phyloP scores from a whole-genome alignment of 1,139 yeast species.

The Meyerozyma carpophila region DNA sequence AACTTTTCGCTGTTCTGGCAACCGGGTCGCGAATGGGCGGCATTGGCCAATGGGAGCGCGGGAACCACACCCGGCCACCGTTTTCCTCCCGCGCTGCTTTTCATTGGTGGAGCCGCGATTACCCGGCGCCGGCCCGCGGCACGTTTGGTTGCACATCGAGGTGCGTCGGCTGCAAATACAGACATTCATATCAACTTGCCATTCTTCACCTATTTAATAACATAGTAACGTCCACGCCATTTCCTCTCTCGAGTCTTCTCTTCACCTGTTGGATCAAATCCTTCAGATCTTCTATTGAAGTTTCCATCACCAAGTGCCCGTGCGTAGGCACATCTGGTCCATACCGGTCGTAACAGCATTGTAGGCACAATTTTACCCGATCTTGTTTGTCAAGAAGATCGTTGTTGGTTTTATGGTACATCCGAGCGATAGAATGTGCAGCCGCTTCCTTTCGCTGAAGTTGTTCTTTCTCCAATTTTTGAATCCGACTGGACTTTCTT shows the following conservation, averaged over 20 bases:
- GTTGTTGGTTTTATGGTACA: constrained; percentile 5
- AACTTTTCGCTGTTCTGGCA: constrained; percentile 1
- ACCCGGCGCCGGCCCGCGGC: constrained; percentile 11
- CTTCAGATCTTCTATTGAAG: constrained; percentile 6
- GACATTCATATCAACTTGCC: not conserved
- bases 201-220: not conserved
- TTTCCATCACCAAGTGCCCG: constrained; percentile 1
- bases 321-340: constrained; percentile 4
- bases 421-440: constrained; percentile 4
- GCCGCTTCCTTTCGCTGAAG: constrained; percentile 13
- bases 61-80: constrained; percentile 6
- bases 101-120: constrained; percentile 13
- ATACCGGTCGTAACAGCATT: constrained; percentile 14
- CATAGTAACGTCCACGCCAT: not conserved
- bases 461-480: not conserved
- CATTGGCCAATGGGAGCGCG: constrained; percentile 15
- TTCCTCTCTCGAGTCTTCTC: not conserved
- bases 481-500: constrained; percentile 1
- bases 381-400: constrained; percentile 17
- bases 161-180: not conserved
- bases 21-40: constrained; percentile 3
- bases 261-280: constrained; percentile 3
- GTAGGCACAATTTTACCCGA: constrained; percentile 15
- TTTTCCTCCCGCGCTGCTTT: constrained; percentile 7
- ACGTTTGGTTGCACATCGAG: not conserved